These are phyloP conservation scores for Pseudogymnoascus sp. DNA, from an alignment of 2,329 filamentous ascomycete species.

Conservation along the genomic window DNA sequence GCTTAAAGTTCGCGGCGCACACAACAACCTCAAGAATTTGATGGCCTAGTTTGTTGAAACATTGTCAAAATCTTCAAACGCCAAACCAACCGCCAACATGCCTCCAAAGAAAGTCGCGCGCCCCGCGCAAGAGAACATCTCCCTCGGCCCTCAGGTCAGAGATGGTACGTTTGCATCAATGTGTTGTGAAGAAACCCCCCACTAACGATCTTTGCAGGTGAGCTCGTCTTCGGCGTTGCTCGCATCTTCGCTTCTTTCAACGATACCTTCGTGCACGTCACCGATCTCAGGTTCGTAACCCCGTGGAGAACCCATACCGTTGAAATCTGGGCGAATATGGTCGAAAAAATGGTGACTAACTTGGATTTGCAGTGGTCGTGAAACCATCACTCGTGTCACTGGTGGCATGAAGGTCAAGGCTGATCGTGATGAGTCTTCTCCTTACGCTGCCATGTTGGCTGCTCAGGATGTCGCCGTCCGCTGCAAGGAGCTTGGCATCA, in stretches of 20 bases:
- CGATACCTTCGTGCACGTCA: slow-evolving; percentile 83
- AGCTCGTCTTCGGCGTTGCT: slow-evolving; percentile 71
- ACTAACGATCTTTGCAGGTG: slow-evolving; percentile 38
- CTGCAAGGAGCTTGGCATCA: slow-evolving; percentile 79
- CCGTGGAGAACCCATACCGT: slow-evolving; percentile 13
- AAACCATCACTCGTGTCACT: slow-evolving; percentile 99
- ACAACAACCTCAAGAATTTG: slow-evolving; percentile 7
- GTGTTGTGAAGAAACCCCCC: slow-evolving; percentile 1
- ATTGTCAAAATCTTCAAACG: slow-evolving; percentile 8
- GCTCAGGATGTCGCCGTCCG: slow-evolving; percentile 94
- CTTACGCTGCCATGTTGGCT: slow-evolving; percentile 99
- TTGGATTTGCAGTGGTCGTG: slow-evolving; percentile 81
- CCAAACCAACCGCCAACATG: slow-evolving; percentile 56
- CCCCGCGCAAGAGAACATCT: slow-evolving; percentile 93
- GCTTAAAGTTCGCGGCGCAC: slow-evolving; percentile 7
- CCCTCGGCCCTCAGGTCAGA: slow-evolving; percentile 90
- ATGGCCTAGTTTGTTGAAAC: neutral
- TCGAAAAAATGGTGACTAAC: slow-evolving; percentile 47
- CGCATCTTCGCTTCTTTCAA: slow-evolving; percentile 71
- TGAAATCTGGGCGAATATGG: slow-evolving; percentile 19
- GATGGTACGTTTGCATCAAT: slow-evolving; percentile 58
- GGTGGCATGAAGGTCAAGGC: slow-evolving; percentile 99
- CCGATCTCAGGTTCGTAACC: slow-evolving; percentile 79
- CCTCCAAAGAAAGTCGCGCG: slow-evolving; percentile 84
- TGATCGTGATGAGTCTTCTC: slow-evolving; percentile 98